Evolutionary conservation across 306 rosid genomes (phyloP).

Genomic region (Cyclanthera cordifolia): DNA sequence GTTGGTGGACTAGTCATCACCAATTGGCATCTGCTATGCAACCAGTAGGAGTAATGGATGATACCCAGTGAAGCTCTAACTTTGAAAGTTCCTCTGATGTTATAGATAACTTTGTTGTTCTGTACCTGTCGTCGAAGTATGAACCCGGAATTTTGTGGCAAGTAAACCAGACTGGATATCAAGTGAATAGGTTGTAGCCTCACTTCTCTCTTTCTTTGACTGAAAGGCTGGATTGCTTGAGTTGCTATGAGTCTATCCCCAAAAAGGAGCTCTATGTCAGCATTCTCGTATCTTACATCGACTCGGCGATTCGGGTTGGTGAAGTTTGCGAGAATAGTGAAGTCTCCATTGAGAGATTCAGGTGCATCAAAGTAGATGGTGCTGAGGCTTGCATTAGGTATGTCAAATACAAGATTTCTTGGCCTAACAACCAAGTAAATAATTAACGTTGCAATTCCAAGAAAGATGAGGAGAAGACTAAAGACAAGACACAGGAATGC

Average conservation of each 20-base stretch:
- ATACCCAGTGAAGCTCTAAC: constrained; percentile 52
- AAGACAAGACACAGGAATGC: constrained; percentile 60
- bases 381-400: constrained; percentile 63
- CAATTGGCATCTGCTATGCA: constrained; percentile 61
- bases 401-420: constrained; percentile 50
- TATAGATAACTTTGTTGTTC: constrained; percentile 42
- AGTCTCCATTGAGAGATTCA: constrained; percentile 68
- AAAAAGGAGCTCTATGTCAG: constrained; percentile 49
- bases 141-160: constrained; percentile 64
- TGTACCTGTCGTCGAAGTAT: constrained; percentile 57
- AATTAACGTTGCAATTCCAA: constrained; percentile 62
- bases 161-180: constrained; percentile 60
- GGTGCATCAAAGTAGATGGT: constrained; percentile 66
- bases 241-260: constrained; percentile 56
- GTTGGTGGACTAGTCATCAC: constrained; percentile 85
- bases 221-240: constrained; percentile 49
- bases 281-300: constrained; percentile 48
- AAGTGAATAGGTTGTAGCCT: constrained; percentile 52
- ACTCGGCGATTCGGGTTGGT: constrained; percentile 71
- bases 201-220: constrained; percentile 41
- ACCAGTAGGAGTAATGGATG: constrained; percentile 47
- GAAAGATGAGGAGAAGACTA: constrained; percentile 64
- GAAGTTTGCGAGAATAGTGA: constrained; percentile 58
- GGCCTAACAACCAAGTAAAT: constrained; percentile 60
- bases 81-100: constrained; percentile 57